phyloP scores from a whole-genome alignment of 257 asterid genomes.

The Solanum appendiculatum region DNA sequence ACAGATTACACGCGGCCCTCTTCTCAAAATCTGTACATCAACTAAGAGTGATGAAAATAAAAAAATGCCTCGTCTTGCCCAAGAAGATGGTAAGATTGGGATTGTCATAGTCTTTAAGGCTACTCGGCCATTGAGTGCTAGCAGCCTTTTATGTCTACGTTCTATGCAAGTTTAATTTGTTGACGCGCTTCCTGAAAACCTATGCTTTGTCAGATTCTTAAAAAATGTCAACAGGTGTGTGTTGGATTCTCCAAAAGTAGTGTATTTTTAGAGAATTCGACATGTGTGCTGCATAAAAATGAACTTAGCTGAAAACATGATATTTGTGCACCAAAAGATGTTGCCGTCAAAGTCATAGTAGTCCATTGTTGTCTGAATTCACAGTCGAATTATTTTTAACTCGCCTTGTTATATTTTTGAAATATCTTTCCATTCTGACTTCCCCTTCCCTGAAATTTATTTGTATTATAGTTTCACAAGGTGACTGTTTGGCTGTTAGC shows the following conservation, averaged over 20 bases:
- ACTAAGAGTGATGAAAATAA: accelerated
- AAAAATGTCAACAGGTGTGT: not conserved
- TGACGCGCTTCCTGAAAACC: not conserved
- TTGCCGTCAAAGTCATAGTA: not conserved
- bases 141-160: too few relatives aligned
- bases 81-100: not conserved
- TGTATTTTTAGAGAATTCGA: too few relatives aligned
- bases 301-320: not conserved
- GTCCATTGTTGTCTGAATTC: not conserved
- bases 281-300: too few relatives aligned
- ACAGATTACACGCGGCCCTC: not conserved
- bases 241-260: not conserved
- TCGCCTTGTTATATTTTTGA: not conserved
- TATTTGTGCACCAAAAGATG: not conserved
- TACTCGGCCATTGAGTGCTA: not conserved
- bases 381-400: not conserved
- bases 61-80: not conserved
- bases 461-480: too few relatives aligned
- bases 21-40: not conserved
- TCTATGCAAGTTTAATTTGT: not conserved
- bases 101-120: not conserved
- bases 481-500: too few relatives aligned
- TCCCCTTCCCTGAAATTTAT: too few relatives aligned
- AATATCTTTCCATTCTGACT: not conserved
- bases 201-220: too few relatives aligned